phyloP scores from a whole-genome alignment of 331 rosid species.

The Pyracantha coccinea region DNA sequence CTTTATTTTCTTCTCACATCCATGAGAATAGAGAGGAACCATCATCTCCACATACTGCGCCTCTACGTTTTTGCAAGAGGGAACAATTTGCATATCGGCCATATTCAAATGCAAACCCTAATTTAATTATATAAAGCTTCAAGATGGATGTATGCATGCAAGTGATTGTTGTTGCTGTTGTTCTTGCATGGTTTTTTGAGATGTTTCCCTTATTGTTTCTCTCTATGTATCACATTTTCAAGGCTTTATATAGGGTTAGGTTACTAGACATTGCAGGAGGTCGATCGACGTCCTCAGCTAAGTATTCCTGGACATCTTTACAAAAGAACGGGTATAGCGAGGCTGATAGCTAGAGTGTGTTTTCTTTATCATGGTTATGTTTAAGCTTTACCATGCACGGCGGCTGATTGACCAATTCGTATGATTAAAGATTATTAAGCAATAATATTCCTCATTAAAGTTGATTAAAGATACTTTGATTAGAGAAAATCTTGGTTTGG shows the following conservation, averaged over 20 bases:
- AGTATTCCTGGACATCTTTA: background rate
- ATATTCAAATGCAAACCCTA: constrained; percentile 9
- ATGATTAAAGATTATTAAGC: too few species aligned
- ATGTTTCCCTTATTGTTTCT: background rate
- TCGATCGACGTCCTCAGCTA: background rate
- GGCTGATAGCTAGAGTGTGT: background rate
- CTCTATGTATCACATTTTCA: background rate
- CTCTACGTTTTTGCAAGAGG: constrained; percentile 53
- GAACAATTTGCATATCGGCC: constrained; percentile 71
- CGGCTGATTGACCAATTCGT: too few species aligned
- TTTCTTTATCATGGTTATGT: too few species aligned
- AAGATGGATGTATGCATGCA: background rate
- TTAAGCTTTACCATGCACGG: too few species aligned
- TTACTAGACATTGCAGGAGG: background rate
- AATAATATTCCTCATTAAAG: background rate
- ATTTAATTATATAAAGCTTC: background rate
- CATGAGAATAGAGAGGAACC: constrained; percentile 84
- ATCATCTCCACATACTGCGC: constrained; percentile 87
- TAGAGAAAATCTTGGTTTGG: constrained; percentile 1
- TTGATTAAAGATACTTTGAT: constrained; percentile 13
- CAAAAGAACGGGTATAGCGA: background rate
- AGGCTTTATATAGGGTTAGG: constrained; percentile 24
- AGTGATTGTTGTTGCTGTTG: background rate
- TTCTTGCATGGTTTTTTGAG: background rate
- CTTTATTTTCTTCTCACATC: constrained; percentile 79